Evolutionary conservation across 441 rosid species (phyloP).

Genomic region (Pelargonium australe): DNA sequence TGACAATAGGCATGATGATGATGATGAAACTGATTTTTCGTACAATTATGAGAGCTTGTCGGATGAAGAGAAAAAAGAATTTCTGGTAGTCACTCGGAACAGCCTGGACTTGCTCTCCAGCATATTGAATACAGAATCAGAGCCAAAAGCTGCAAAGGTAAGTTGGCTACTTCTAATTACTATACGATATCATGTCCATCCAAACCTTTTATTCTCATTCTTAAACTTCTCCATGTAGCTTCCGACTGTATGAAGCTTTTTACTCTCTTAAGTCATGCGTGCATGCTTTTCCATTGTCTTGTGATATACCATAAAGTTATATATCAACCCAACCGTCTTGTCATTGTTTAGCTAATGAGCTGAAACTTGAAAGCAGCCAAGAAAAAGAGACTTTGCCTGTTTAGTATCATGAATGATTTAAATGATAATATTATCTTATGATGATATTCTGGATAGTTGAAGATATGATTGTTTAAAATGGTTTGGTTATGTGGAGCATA

Average conservation of each 20-base stretch:
- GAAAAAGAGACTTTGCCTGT: background rate
- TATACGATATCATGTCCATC: background rate
- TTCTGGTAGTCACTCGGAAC: conserved; percentile 54
- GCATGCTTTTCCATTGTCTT: background rate
- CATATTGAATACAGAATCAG: conserved; percentile 49
- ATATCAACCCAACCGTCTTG: too few species aligned
- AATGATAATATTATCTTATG: background rate
- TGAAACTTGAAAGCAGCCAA: too few species aligned
- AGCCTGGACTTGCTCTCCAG: conserved; percentile 75
- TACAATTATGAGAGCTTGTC: conserved; percentile 38
- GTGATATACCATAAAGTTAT: too few species aligned
- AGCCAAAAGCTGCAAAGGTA: conserved; percentile 54
- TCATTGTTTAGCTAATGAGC: too few species aligned
- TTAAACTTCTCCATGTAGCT: too few species aligned
- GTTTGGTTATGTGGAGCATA: too few species aligned
- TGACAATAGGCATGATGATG: conserved; percentile 28
- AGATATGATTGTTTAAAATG: too few species aligned
- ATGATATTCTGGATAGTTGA: background rate
- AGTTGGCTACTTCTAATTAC: conserved; percentile 1
- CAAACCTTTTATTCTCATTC: background rate
- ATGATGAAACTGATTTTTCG: conserved; percentile 23
- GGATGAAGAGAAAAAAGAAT: conserved; percentile 52
- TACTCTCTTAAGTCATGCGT: too few species aligned
- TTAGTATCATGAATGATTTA: background rate
- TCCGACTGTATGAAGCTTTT: too few species aligned